Conservation (phyloP, 495 filamentous ascomycete species). For the Haplographium delicatum region DNA sequence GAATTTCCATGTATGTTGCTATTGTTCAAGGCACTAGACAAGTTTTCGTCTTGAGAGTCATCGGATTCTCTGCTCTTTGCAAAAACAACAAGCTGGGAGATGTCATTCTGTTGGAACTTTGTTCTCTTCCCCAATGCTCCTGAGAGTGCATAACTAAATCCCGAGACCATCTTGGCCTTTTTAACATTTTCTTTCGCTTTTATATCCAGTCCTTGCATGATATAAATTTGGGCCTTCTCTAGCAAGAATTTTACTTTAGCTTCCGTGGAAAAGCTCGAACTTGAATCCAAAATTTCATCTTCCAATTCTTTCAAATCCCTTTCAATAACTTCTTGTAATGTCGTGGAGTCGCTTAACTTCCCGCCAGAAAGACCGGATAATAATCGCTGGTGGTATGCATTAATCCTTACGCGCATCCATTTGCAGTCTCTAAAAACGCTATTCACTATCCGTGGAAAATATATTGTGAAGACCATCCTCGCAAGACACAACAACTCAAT, state of each 20-base stretch:
- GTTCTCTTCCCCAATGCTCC: constrained; percentile 88
- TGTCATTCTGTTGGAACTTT: constrained; percentile 83
- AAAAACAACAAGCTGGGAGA: constrained; percentile 86
- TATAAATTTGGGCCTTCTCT: constrained; percentile 77
- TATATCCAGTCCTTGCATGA: constrained; percentile 76
- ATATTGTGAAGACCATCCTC: constrained; percentile 56
- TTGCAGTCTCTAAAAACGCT: constrained; percentile 22
- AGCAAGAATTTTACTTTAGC: constrained; percentile 62
- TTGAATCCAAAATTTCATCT: constrained; percentile 33
- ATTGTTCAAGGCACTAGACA: background rate
- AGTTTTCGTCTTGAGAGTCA: background rate
- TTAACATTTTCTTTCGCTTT: constrained; percentile 68
- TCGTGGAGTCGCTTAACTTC: constrained; percentile 19
- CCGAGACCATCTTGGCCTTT: constrained; percentile 53
- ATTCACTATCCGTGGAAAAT: constrained; percentile 24
- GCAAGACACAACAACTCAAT: constrained; percentile 78
- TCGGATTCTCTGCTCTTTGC: constrained; percentile 60
- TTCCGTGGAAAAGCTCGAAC: constrained; percentile 28
- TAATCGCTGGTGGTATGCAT: constrained; percentile 84
- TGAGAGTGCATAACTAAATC: constrained; percentile 78
- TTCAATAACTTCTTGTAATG: constrained; percentile 43
- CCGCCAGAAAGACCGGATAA: constrained; percentile 36
- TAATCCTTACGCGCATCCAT: constrained; percentile 60
- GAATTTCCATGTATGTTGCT: background rate
- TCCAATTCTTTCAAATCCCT: constrained; percentile 40